Evolutionary conservation across 2,329 filamentous ascomycete species (phyloP), one percentile per base, ranked within the genome.

Genomic region (Nemania sp.): DNA sequence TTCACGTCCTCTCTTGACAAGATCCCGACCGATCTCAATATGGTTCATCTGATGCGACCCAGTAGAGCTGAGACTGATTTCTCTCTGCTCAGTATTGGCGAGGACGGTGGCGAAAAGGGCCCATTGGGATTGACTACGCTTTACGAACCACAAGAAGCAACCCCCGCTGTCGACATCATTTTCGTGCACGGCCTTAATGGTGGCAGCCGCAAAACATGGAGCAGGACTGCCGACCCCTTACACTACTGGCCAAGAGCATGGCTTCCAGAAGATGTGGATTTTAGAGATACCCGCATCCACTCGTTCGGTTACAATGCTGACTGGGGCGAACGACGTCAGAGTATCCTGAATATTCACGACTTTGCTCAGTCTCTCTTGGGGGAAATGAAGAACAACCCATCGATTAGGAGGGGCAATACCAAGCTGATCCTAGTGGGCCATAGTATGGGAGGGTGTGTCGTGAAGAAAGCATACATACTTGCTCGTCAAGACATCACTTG

Each of bases 391-490:
- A 70, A 67, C 43, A 59, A 66, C 17, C 63, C 67, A 6, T 49
- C 51, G 9, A 66, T 71, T 20, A 58, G 64, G 34, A 61, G 62
- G 28, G 33, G 53, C 17, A 44, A 64, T 54, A 66, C 66, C 7
- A 68, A 67, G 2, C 71, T 79, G 15, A 69, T 79, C 3, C 65
- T 78, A 14, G 66, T 79, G 11, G 74, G 65, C 2, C 77, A 80
- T 55, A 75, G 71, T 31, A 77, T 79, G 76, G 76, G 77, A 1
- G 76, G 76, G 9, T 64, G 68, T 47, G 69, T 75, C 15, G 64
- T 64, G 5, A 72, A 73, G 52, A 67, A 72, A 62, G 70, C 70
- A 24, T 73, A 69, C 52, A 65, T 74, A 23, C 57, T 72, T 7
- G 68, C 69, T 7, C 62, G 61, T 14, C 63, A 73, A 49, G 68